A percentile compares a stretch with the other conserved stretches of the same genome.
Evolutionary conservation across 192 early-diverging fungal species (phyloP).

Genomic region (Mortierella hygrophila): DNA sequence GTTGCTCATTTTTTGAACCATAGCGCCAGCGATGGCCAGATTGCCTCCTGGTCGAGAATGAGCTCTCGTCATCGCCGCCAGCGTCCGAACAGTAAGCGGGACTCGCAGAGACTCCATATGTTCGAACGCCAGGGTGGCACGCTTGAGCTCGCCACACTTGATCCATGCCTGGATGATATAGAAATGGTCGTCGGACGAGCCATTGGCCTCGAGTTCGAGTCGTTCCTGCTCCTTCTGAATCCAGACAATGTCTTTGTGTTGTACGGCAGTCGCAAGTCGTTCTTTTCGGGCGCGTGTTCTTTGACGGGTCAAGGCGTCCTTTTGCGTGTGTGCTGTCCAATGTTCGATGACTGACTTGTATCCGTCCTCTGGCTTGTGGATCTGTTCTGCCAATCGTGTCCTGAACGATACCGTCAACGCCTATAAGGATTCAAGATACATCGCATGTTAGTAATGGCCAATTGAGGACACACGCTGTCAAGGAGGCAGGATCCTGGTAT

Average conservation of each 20-base stretch:
- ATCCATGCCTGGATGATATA: constrained; percentile 53
- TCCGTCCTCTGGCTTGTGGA: constrained; percentile 51
- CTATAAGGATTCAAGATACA: background rate
- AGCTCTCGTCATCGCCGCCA: constrained; percentile 47
- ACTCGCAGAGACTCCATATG: constrained; percentile 32
- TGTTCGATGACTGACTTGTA: constrained; percentile 52
- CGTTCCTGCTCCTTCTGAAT: constrained; percentile 49
- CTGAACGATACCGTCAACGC: constrained; percentile 50
- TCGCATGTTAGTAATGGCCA: background rate
- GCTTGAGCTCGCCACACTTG: constrained; percentile 46
- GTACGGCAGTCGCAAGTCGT: constrained; percentile 23
- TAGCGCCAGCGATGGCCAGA: constrained; percentile 36
- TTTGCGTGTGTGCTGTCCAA: constrained; percentile 50
- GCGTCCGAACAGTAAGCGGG: constrained; percentile 14
- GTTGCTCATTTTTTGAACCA: constrained; percentile 48
- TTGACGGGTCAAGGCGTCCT: constrained; percentile 30
- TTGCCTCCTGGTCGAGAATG: constrained; percentile 34
- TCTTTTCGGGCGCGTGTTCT: constrained; percentile 44
- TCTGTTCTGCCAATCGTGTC: constrained; percentile 46
- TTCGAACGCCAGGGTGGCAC: constrained; percentile 51
- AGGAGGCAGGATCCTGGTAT: background rate
- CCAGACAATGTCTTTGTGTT: constrained; percentile 44
- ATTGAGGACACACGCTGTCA: background rate
- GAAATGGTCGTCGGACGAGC: constrained; percentile 39
- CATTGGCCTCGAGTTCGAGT: constrained; percentile 33